Conservation (phyloP, 106 monocot genomes). For the Acanthochlamys bracteata region DNA sequence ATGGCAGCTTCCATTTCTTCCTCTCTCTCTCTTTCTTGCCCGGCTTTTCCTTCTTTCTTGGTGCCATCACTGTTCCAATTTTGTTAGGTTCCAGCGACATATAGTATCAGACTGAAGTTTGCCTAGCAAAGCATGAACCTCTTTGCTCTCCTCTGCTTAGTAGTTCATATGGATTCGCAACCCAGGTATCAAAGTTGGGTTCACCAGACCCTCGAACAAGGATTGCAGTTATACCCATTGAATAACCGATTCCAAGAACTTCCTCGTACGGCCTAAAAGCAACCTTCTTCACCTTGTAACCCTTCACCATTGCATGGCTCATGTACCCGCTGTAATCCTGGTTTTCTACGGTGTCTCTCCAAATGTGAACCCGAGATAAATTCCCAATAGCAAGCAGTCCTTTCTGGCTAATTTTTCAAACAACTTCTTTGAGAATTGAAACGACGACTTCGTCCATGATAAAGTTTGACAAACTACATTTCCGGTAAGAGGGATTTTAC, state of each 20-base stretch:
- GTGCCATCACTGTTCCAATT: slow-evolving; percentile 61
- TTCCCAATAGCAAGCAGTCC: slow-evolving; percentile 65
- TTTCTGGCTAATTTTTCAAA: slow-evolving; percentile 88
- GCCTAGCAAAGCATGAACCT: slow-evolving; percentile 67
- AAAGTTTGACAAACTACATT: no score
- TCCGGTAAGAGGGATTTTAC: no score
- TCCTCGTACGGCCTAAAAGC: slow-evolving; percentile 84
- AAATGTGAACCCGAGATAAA: slow-evolving; percentile 61
- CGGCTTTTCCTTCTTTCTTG: slow-evolving; percentile 29
- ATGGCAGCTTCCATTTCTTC: slow-evolving; percentile 52
- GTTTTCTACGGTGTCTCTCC: slow-evolving; percentile 40
- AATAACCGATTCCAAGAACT: slow-evolving; percentile 78
- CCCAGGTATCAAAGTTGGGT: slow-evolving; percentile 89
- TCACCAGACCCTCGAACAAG: slow-evolving; percentile 87
- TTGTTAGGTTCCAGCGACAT: slow-evolving; percentile 75
- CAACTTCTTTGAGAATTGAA: no score
- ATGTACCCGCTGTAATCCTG: slow-evolving; percentile 63
- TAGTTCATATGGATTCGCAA: slow-evolving; percentile 78
- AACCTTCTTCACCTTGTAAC: slow-evolving; percentile 64
- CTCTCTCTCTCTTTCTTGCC: slow-evolving; percentile 45
- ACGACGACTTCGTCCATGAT: no score
- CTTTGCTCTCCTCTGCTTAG: slow-evolving; percentile 74
- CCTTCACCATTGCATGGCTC: slow-evolving; percentile 78
- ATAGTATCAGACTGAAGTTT: slow-evolving; percentile 90
- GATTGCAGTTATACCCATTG: slow-evolving; percentile 65